Base-by-base conservation (phyloP, 2,329 filamentous ascomycete species). In the Fusarium palustre region DNA sequence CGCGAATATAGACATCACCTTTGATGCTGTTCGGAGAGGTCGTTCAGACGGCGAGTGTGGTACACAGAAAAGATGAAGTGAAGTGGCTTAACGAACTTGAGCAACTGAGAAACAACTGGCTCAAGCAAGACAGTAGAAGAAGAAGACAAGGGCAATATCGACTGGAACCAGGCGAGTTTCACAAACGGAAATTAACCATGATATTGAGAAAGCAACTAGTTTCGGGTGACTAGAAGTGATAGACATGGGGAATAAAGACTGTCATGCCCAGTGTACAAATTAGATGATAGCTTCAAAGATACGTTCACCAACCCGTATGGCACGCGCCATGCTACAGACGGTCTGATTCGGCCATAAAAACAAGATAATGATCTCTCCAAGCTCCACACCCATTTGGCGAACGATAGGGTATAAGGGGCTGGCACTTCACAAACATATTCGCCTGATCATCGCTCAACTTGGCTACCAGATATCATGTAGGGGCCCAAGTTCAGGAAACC, bases 1-100 rank as follows among this genome's bases (percentile, higher is more conserved):
- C 38, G 74, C 74, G 71, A 88, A 84, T 67, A 88, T 71, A 63
- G 84, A 82, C 87, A 88, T 88, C 64, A 39, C 70, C 45, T 41
- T 43, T 31, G 31, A 25, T 36, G 9, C 30, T 31, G 38, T 38
- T 25, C 15, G 47, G 20, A 25, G 16, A 28, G 43, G 25, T 33
- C n/a, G 39, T 28, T 34, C 28, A 41, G 36, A 60, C 42, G 15
- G 45, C 38, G 28, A 48, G 56, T 16, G 10, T 45, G 25, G 41
- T 18, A 36, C 16, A 20, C 33, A n/a, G 13, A 33, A n/a, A 28
- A 43, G 20, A 55, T n/a, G 24, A 36, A 52, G 55, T n/a, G 24
- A 36, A 52, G 55, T 46, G 34, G 22, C 28, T 16, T 9, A n/a
- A 48, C n/a, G 48, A n/a, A 31, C 30, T 36, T 28, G 22, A 48